Base-by-base conservation (phyloP, 306 rosid species). In the Hylodesmum podocarpum region DNA sequence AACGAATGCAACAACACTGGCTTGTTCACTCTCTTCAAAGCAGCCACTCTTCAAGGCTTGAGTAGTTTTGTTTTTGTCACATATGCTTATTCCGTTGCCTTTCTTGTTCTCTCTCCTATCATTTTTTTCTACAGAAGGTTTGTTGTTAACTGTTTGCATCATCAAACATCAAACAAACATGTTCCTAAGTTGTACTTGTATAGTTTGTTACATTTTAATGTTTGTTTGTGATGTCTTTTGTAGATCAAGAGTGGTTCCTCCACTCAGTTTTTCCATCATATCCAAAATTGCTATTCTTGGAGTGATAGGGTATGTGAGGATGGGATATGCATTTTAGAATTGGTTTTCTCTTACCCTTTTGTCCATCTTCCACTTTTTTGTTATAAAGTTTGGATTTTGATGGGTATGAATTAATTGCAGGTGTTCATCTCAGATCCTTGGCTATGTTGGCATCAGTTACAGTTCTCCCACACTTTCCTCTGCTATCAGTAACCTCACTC, bases 391-490 rank as follows among this genome's bases (percentile, higher is more conserved):
- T 72, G 47, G 59, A 21, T n/a, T 62, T 70, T 75, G 39, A 58
- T 40, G 68, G 70, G 37, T 10, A 5, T 64, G 44, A 57, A 70
- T 75, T 46, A 57, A 70, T 75, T 46, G 80, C 63, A 93, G 98
- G 80, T 78, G 88, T 81, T 90, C 86, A 58, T 93, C 94, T 40
- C 96, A 89, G 87, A 86, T 93, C 14, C 70, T 93, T 83, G 98
- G 98, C 57, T 93, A 80, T 70, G 89, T 86, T 22, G 96, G 98
- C 22, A 93, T 93, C 86, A 90, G 53, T 70, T 90, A 75, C 75
- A 89, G 96, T 77, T 89, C 92, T 78, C 98, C 98, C 0, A 87
- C 96, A 1, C 96, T 93, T 79, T 85, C 98, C 61, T 90, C 98
- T 8, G 91, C 98, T 37, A 93, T 93, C 75, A 87, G 94, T 85